Base-by-base conservation (phyloP, 129 eudicot genomes). In the Apium graveolens region DNA sequence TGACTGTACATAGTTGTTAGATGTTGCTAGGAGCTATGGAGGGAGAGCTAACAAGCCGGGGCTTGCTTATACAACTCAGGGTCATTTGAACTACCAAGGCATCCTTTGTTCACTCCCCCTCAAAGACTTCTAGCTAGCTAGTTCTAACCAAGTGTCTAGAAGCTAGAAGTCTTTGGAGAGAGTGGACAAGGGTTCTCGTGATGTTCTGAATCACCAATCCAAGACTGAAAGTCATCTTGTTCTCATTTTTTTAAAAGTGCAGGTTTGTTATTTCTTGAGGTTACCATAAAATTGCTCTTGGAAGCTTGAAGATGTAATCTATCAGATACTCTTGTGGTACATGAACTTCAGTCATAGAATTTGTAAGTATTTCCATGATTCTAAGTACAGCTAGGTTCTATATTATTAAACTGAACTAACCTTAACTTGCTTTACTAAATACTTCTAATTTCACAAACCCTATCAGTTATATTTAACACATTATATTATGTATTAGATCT, bases 81-180 rank as follows among this genome's bases (percentile, higher is more conserved):
- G 39, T 66, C 72, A 21, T 11, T 12, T 39, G 6, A 70, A 18
- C 43, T 70, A 70, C 43, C 78, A 14, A 48, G 78, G 26, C 38
- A 77, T 53, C 72, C 76, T 83, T 69, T 83, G 78, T 39, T 79
- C 78, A 31, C 86, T 83, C 83, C 80, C 86, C 83, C 74, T 76
- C 79, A 79, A 83, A 75, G 86, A 80, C 79, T 83, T 83, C 83
- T 42, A 75, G 83, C 75, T 66, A 66, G 24, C 72, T 66, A 66
- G 72, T 27, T 49, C 44, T 14, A 34, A 70, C 45, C 1, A 4
- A 72, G 1, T 39, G 16, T 18, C 49, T 74, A 16, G 70, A 70
- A n/a, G 51, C 53, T 8, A 41, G 76, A 45, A 42, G 55, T 42
- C 55, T 72, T 72, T 72, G 53, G 53, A 13, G 53, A 12, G 76